Conservation (phyloP, 768 basidiomycete species). For the Termitomyces bulborhizus region DNA sequence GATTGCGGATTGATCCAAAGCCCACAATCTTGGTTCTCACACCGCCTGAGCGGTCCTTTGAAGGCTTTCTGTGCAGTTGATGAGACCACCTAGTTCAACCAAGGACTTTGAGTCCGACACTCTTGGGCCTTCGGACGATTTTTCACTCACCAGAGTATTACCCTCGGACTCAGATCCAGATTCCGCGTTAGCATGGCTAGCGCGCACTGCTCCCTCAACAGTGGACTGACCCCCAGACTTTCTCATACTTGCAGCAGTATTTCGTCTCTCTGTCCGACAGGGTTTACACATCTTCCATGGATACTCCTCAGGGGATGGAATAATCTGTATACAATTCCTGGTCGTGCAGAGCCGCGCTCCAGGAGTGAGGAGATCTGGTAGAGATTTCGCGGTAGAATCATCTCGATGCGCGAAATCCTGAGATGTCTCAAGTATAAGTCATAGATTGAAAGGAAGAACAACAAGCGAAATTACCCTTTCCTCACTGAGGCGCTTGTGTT, state of each 20-base stretch:
- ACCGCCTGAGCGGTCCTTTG: slow-evolving; percentile 8
- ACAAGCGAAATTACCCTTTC: slow-evolving; percentile 8
- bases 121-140: neutral
- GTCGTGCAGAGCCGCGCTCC: slow-evolving; percentile 33
- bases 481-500: slow-evolving; percentile 16
- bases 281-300: slow-evolving; percentile 31
- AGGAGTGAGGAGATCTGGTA: slow-evolving; percentile 16
- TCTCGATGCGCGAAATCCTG: neutral
- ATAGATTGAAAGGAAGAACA: neutral
- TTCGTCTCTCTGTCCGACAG: slow-evolving; percentile 26
- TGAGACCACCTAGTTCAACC: slow-evolving; percentile 1
- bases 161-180: slow-evolving; percentile 7
- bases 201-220: neutral
- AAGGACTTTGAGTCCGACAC: too few species aligned
- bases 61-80: neutral
- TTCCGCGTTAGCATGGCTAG: neutral
- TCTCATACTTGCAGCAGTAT: slow-evolving; percentile 8
- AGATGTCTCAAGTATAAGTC: neutral
- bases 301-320: slow-evolving; percentile 32
- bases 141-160: slow-evolving; percentile 4
- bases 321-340: slow-evolving; percentile 25
- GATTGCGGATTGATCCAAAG: slow-evolving; percentile 10
- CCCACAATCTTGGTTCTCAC: slow-evolving; percentile 20
- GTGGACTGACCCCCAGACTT: neutral
- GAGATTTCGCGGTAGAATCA: neutral